A percentile compares a stretch with the other conserved stretches of the same genome.
Conservation (phyloP, 1,284 basidiomycete genomes). For the Heterobasidion annosum region DNA sequence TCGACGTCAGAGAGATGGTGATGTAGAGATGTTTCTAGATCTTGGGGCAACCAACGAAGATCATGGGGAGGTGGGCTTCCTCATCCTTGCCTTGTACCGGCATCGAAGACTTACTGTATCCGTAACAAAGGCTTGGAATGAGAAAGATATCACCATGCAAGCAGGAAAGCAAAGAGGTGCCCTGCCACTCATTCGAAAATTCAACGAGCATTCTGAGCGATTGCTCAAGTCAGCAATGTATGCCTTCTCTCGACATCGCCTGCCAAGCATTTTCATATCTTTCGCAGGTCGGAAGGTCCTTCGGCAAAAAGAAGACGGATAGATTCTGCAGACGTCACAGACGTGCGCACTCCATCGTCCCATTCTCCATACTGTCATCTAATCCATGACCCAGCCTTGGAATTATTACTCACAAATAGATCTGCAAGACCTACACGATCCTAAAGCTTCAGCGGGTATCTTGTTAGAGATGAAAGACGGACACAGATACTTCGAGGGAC, state of each 20-base stretch:
- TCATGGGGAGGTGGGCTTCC: conserved; percentile 65
- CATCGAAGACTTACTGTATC: not conserved
- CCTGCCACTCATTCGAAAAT: conserved; percentile 90
- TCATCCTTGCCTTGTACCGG: not conserved
- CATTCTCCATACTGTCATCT: not conserved
- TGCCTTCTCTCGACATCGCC: conserved; percentile 16
- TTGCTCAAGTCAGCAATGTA: conserved; percentile 73
- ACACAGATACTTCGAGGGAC: conserved; percentile 67
- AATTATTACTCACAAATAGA: conserved; percentile 69
- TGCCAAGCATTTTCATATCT: conserved; percentile 4
- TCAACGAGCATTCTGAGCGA: conserved; percentile 95
- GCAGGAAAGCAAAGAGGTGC: conserved; percentile 83
- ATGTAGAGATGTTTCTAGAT: conserved; percentile 76
- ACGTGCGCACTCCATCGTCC: conserved; percentile 16
- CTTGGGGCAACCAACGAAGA: conserved; percentile 88
- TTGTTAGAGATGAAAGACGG: conserved; percentile 78
- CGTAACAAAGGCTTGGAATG: conserved; percentile 64
- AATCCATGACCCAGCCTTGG: conserved; percentile 18
- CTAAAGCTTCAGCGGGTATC: conserved; percentile 57
- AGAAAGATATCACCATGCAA: conserved; percentile 92
- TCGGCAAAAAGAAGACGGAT: conserved; percentile 50
- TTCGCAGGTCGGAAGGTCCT: conserved; percentile 44
- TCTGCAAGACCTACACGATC: conserved; percentile 77
- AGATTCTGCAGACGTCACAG: conserved; percentile 25
- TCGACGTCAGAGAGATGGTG: conserved; percentile 53